Evolutionary conservation across 176 grass and related monocot genomes (phyloP), one percentile per base, ranked within the genome.

Genomic region (Raddia guianensis): DNA sequence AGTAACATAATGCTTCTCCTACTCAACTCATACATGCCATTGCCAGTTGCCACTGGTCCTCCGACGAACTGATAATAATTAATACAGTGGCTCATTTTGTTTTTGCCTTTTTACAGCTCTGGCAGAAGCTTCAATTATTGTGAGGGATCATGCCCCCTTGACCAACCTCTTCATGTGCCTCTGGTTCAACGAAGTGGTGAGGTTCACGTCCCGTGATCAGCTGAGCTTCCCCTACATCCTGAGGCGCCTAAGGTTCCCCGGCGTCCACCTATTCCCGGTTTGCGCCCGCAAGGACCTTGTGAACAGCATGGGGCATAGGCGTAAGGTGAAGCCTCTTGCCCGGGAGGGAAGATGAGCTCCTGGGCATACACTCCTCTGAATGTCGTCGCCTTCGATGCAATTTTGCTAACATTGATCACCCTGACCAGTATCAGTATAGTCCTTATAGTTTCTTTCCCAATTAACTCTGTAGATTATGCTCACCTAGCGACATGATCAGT

Each of bases 121-220:
- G 0, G 86, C 90, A 11, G 90, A 95, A 85, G 88, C 96, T 65
- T 99, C 92, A 52, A 85, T 95, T n/a, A 93, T 99, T 70, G 90
- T 86, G 86, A 88, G 92, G 85, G 92, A 91, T 82, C 92, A 95
- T 46, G 46, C 90, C 7, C 88, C 92, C 14, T 86, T 73, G 32
- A 95, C 90, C 51, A 91, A 90, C 75, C 83, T 93, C 27, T 99
- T 95, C 84, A 99, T 93, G 90, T 98, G 90, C 85, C 81, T 86
- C 47, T 99, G 92, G 92, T 99, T 99, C 82, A 95, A 99, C 79
- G 96, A 95, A 84, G 90, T 93, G 71, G 88, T 91, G 1, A 80
- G 90, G 49, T 99, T 95, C 84, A 95, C 90, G 6, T 93, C 92
- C 49, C 84, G 88, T 27, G 96, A 99, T 89, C 96, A 95, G 82